Base-by-base conservation (phyloP, 2,329 filamentous ascomycete species). In the Pyricularia sp. region DNA sequence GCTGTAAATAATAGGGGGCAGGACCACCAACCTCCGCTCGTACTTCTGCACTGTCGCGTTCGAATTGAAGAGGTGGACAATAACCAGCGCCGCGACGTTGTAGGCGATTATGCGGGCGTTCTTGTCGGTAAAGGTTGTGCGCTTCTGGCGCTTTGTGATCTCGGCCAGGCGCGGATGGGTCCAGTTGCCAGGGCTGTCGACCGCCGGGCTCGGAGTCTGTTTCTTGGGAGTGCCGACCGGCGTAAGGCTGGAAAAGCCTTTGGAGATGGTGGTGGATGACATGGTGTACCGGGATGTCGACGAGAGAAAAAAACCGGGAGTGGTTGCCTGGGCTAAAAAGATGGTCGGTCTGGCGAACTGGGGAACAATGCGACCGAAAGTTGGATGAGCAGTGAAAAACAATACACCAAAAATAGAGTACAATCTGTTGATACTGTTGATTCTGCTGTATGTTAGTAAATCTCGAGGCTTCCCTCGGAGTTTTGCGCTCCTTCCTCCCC, bases 91-190 rank as follows among this genome's bases (percentile, higher is more conserved):
- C n/a, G 73, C 76, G 1, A 82, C 74, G 74, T 96, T 96, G 76
- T 87, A 85, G 33, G 85, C 73, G 63, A 96, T 85, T 64, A 81
- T 84, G 67, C 81, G 83, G 62, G 94, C 77, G 69, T 96, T 93
- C 73, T 84, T 84, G 70, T 93, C 87, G 65, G 87, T 86, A 74
- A 97, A 96, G 62, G 82, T 89, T 16, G 87, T 86, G 24, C 87
- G 88, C 74, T 90, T 88, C 73, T 92, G 90, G 63, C 94, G 87
- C 68, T 84, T 84, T 19, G 89, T 86, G 73, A 99, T 96, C 76
- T 97, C 93, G 71, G 91, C 84, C 68, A 97, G 82, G 68, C 88
- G 87, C 40, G 94, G 94, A 75, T 99, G 94, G 72, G 87, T 85
- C 93, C 94, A 99, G 73, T 88, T 91, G 65, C 93, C 93, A 7